These are phyloP conservation scores for Suillus fuscotomentosus DNA, from an alignment of 768 basidiomycete species.

Conservation along the genomic window DNA sequence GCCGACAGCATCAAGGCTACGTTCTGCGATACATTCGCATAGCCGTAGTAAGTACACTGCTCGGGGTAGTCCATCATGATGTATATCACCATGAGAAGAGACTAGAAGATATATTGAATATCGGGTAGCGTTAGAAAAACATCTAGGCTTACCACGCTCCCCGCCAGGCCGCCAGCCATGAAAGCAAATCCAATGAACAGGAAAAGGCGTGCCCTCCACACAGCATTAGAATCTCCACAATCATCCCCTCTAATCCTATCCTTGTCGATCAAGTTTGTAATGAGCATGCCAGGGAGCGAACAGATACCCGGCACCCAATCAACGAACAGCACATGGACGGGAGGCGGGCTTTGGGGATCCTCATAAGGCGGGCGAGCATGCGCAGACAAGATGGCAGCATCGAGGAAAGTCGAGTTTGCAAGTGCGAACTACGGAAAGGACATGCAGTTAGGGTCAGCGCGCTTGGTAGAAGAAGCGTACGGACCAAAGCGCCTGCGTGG, in stretches of 20 bases:
- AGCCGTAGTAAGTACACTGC: conserved; percentile 87
- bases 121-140: not conserved
- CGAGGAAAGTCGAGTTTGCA: conserved; percentile 93
- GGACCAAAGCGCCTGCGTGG: conserved; percentile 85
- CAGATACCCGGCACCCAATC: conserved; percentile 98
- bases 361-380: conserved; percentile 78
- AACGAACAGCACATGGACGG: conserved; percentile 84
- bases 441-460: not conserved
- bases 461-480: conserved; percentile 30
- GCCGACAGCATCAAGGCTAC: conserved; percentile 81
- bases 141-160: conserved; percentile 76
- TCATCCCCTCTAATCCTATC: conserved; percentile 80
- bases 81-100: conserved; percentile 89
- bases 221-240: conserved; percentile 78
- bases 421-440: conserved; percentile 73
- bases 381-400: conserved; percentile 87
- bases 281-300: conserved; percentile 86
- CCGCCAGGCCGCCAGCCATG: conserved; percentile 98
- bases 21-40: conserved; percentile 95
- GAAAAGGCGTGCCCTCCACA: conserved; percentile 89
- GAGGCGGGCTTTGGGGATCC: conserved; percentile 63
- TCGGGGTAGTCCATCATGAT: conserved; percentile 68
- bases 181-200: conserved; percentile 95
- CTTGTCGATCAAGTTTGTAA: conserved; percentile 95
- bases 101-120: conserved; percentile 42